A percentile compares a stretch with the other conserved stretches of the same genome.
Evolutionary conservation across 139 green algal species (phyloP).

Genomic region (Tetraselmis striata): DNA sequence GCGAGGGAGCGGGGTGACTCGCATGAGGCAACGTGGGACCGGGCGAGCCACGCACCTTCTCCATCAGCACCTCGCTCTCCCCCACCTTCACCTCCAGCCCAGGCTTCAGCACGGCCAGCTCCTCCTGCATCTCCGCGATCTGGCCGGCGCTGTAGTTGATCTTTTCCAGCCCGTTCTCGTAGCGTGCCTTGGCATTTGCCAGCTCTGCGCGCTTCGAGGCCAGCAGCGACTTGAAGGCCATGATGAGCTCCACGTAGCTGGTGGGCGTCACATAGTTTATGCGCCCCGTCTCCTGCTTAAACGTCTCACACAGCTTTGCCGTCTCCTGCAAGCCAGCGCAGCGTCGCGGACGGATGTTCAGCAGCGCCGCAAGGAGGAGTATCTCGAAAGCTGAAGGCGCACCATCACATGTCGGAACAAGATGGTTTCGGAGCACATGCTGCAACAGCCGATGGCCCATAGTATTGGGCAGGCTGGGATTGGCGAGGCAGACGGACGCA

Average conservation of each 20-base stretch:
- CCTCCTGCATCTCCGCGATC: conserved; percentile 29
- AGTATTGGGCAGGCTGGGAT: too few species aligned
- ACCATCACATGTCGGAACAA: too few species aligned
- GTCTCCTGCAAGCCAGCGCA: not conserved
- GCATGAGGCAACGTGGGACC: too few species aligned
- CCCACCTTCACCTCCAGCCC: conserved; percentile 25
- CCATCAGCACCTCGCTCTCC: conserved; percentile 35
- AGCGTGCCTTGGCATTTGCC: conserved; percentile 9
- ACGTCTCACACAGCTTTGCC: conserved; percentile 1
- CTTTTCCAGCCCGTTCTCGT: conserved; percentile 32
- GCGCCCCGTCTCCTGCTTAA: conserved; percentile 13
- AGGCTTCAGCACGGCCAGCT: conserved; percentile 31
- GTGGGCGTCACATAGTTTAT: conserved; percentile 41
- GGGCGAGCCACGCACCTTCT: too few species aligned
- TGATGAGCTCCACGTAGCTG: conserved; percentile 37
- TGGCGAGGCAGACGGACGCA: too few species aligned
- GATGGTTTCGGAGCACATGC: too few species aligned
- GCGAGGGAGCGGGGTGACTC: too few species aligned
- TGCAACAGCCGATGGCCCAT: too few species aligned
- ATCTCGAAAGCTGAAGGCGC: too few species aligned
- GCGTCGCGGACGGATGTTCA: too few species aligned
- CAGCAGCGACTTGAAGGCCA: conserved; percentile 23
- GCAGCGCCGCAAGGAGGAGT: too few species aligned
- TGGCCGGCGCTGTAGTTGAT: conserved; percentile 22
- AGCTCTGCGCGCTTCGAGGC: conserved; percentile 15